Evolutionary conservation across 306 rosid genomes (phyloP).

Genomic region (Prunus salicina): DNA sequence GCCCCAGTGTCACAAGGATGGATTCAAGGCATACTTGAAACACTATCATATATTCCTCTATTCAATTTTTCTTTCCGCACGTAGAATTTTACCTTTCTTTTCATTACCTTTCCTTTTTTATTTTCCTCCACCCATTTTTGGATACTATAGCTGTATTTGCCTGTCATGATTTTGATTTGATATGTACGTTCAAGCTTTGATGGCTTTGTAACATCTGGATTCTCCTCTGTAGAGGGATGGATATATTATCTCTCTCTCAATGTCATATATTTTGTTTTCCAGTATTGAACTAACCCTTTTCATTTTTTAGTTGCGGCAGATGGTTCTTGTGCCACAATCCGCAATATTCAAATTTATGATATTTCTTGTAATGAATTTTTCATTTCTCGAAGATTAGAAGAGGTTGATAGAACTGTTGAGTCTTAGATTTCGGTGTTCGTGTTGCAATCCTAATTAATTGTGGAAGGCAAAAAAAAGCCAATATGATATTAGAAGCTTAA

Average conservation of each 20-base stretch:
- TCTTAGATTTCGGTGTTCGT: too few relatives aligned
- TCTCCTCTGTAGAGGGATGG: slow-evolving; percentile 21
- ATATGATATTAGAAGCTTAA: too few relatives aligned
- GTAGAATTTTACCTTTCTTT: slow-evolving; percentile 4
- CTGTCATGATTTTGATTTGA: slow-evolving; percentile 30
- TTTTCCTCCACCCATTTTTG: slow-evolving; percentile 38
- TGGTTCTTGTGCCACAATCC: too few relatives aligned
- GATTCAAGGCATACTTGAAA: slow-evolving; percentile 42
- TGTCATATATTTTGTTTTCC: background rate
- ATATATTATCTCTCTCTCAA: background rate
- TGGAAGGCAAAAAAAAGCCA: too few relatives aligned
- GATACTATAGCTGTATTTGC: slow-evolving; percentile 36
- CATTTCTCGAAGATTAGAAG: too few relatives aligned
- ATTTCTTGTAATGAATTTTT: too few relatives aligned
- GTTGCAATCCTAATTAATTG: too few relatives aligned
- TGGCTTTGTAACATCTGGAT: slow-evolving; percentile 28
- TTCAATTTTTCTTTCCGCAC: slow-evolving; percentile 27
- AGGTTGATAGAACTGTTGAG: too few relatives aligned
- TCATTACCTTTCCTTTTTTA: background rate
- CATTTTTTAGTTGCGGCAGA: too few relatives aligned
- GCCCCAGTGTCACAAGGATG: slow-evolving; percentile 20
- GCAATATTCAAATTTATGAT: too few relatives aligned
- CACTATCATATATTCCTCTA: slow-evolving; percentile 28
- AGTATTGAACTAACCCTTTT: background rate
- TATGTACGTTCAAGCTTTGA: slow-evolving; percentile 27